A percentile compares a stretch with the other conserved stretches of the same genome.
phyloP scores from a whole-genome alignment of 2,329 filamentous ascomycete genomes.

The Ophiosphaerella herpotricha region DNA sequence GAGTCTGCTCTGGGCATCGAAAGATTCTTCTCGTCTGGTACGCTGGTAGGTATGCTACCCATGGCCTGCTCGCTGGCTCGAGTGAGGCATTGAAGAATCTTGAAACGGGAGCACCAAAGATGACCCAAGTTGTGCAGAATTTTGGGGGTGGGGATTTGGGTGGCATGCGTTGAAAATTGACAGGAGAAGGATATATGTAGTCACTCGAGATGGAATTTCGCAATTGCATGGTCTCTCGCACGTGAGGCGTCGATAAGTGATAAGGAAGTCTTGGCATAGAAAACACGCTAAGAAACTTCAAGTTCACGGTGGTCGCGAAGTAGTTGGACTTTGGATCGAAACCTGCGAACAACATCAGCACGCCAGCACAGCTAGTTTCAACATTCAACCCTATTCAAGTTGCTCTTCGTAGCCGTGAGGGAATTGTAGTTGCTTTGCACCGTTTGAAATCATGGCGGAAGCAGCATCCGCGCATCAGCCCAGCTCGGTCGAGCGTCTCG shows the following conservation, averaged over 20 bases:
- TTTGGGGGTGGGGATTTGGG: too few species aligned
- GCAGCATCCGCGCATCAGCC: constrained; percentile 19
- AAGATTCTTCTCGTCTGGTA: too few species aligned
- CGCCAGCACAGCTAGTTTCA: background rate
- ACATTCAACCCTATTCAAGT: background rate
- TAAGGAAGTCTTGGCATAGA: constrained; percentile 7
- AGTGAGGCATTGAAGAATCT: too few species aligned
- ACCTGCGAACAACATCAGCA: background rate
- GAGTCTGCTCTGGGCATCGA: too few species aligned
- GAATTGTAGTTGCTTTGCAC: too few species aligned
- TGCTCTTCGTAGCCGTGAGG: too few species aligned
- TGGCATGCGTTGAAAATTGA: background rate
- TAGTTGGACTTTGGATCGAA: background rate
- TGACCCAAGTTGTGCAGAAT: too few species aligned
- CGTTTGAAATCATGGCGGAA: constrained; percentile 22
- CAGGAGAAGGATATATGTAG: background rate
- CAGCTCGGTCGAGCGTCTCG: constrained; percentile 31
- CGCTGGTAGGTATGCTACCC: too few species aligned
- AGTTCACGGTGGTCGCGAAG: constrained; percentile 5
- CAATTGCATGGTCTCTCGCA: too few species aligned
- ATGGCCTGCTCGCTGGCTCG: too few species aligned
- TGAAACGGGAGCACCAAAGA: too few species aligned
- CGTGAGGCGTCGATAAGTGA: background rate
- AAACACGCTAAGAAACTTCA: constrained; percentile 16
- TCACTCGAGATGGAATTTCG: background rate